These are phyloP conservation scores for Hibiscus syriacus DNA, from an alignment of 345 rosid species.

Conservation along the genomic window DNA sequence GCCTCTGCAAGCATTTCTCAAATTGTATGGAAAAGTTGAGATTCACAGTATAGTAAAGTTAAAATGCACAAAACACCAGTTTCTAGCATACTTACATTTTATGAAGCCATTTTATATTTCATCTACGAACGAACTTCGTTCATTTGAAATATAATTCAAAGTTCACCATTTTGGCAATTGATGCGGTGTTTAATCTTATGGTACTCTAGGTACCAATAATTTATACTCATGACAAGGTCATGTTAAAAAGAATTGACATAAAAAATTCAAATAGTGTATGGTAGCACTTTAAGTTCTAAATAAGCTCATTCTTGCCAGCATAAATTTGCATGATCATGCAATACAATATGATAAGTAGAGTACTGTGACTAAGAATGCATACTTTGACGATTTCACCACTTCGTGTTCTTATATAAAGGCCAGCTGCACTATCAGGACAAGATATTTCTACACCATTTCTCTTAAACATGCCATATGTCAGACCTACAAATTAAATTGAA, in stretches of 20 bases:
- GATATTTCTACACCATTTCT: slow-evolving; percentile 63
- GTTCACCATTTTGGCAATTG: too few relatives aligned
- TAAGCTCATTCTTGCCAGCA: neutral
- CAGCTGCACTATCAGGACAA: slow-evolving; percentile 76
- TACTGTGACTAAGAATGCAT: slow-evolving; percentile 21
- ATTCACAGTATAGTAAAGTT: neutral
- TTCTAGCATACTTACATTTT: neutral
- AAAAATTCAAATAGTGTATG: too few relatives aligned
- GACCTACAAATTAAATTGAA: slow-evolving; percentile 54
- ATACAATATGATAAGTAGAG: slow-evolving; percentile 2
- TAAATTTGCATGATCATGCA: neutral
- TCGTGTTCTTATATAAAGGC: slow-evolving; percentile 82
- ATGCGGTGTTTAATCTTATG: too few relatives aligned
- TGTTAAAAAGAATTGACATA: too few relatives aligned
- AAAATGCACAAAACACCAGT: neutral
- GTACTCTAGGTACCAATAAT: too few relatives aligned
- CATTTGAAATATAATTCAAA: too few relatives aligned
- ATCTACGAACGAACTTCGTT: too few relatives aligned
- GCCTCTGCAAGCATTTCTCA: neutral
- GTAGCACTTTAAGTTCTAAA: too few relatives aligned
- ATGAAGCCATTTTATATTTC: neutral
- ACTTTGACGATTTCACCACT: slow-evolving; percentile 73
- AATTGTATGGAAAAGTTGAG: neutral
- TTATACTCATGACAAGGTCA: too few relatives aligned
- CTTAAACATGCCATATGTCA: too few relatives aligned